Conservation (phyloP, 2,329 filamentous ascomycete species). For the Aureobasidium lini region DNA sequence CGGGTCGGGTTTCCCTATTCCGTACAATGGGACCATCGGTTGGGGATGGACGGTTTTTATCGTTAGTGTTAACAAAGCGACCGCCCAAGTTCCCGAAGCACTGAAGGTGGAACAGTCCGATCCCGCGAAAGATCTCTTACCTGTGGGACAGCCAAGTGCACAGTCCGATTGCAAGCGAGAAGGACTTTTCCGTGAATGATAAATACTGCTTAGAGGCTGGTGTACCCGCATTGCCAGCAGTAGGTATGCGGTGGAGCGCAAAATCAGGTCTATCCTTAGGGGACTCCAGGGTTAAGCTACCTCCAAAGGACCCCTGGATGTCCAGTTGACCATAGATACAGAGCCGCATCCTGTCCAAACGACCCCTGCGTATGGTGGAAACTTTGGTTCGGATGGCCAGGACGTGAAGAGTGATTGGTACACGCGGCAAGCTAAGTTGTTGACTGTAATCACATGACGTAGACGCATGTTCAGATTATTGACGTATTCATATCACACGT, state of each 20-base stretch:
- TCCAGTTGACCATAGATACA: not conserved
- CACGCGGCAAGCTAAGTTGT: no score
- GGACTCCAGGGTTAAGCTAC: not conserved
- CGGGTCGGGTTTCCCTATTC: no score
- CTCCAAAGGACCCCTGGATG: not conserved
- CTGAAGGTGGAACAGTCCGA: not conserved
- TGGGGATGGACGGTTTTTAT: no score
- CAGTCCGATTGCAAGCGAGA: not conserved
- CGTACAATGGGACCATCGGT: no score
- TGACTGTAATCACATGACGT: no score
- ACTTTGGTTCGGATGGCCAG: no score
- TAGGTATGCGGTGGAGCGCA: not conserved
- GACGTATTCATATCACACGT: no score
- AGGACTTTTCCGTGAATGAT: not conserved
- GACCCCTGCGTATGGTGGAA: no score
- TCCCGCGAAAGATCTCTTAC: not conserved
- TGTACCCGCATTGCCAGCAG: not conserved
- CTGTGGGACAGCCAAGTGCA: not conserved
- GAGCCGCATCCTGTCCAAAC: conserved; percentile 3
- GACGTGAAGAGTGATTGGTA: no score
- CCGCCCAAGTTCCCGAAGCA: not conserved
- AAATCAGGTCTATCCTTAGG: not conserved
- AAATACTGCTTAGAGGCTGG: not conserved
- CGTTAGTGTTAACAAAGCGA: no score
- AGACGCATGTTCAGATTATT: no score